phyloP scores from a whole-genome alignment of 176 grass and related monocot genomes.

The Themeda triandra region DNA sequence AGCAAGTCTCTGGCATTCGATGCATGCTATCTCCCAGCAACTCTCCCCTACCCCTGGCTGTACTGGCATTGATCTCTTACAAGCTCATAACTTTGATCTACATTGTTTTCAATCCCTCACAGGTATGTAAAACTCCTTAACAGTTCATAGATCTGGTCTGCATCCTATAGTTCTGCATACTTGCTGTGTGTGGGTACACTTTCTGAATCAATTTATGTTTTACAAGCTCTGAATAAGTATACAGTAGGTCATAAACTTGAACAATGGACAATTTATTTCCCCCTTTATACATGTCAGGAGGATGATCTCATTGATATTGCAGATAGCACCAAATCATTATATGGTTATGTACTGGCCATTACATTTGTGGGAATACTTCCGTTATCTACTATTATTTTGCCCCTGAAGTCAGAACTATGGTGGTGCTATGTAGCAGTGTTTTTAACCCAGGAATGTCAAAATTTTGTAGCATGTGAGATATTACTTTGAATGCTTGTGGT shows the following conservation, averaged over 20 bases:
- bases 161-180: neutral
- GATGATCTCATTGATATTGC: neutral
- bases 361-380: neutral
- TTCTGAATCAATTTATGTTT: neutral
- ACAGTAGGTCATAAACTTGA: neutral
- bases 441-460: neutral
- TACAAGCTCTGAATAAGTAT: neutral
- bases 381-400: neutral
- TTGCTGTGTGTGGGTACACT: neutral
- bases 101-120: conserved; percentile 93
- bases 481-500: neutral
- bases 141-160: neutral
- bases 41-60: conserved; percentile 74
- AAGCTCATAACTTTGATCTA: conserved; percentile 86
- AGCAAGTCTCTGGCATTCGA: conserved; percentile 96
- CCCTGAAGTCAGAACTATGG: neutral
- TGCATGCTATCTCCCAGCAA: conserved; percentile 97
- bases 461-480: neutral
- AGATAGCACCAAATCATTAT: neutral
- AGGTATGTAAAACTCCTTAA: conserved; percentile 37
- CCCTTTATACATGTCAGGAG: neutral
- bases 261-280: neutral
- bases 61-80: conserved; percentile 79
- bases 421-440: neutral
- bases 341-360: neutral